Evolutionary conservation across 441 rosid species (phyloP), one percentile per base, ranked within the genome.

Genomic region (Brassica balearica): DNA sequence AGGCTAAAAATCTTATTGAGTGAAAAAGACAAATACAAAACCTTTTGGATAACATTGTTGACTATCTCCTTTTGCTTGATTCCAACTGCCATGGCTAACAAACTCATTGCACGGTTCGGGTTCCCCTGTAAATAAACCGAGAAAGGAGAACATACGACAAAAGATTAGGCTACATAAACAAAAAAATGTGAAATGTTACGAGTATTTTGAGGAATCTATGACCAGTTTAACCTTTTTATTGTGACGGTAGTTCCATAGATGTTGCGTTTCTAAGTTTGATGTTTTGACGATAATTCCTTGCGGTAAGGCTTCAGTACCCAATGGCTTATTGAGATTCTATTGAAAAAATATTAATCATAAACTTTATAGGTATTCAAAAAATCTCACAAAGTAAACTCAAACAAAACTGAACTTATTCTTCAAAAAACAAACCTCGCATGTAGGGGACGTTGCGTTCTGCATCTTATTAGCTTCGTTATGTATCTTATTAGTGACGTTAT

Each of bases 11-110:
- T 1, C 8, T 25, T 38, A 65, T 12, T 12, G 5, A 64, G 8
- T n/a, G 22, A 20, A 67, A 20, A 46, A 14, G 53, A 75, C 32
- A 76, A 53, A 48, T 59, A 61, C 20, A 65, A 32, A 56, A 92
- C 94, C 90, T 87, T 90, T 83, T 61, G 81, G 67, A 90, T 84
- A 64, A 90, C 85, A 80, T 58, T 77, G 69, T 90, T 81, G 27
- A 90, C 94, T 41, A 90, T 41, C 34, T 80, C 82, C 80, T 87
- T 90, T 71, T 88, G 94, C 82, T 84, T 87, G 72, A 90, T 86
- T 29, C 94, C 94, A 25, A 82, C 88, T 1, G 94, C 86, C 68
- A 88, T 78, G 10, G 87, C 85, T 73, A 90, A 79, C 81, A 90
- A 86, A 81, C 84, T 90, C 83, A 66, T 76, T 1, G 86, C 63